Conservation (phyloP, 2,329 filamentous ascomycete genomes). For the Colletotrichum plurivorum region DNA sequence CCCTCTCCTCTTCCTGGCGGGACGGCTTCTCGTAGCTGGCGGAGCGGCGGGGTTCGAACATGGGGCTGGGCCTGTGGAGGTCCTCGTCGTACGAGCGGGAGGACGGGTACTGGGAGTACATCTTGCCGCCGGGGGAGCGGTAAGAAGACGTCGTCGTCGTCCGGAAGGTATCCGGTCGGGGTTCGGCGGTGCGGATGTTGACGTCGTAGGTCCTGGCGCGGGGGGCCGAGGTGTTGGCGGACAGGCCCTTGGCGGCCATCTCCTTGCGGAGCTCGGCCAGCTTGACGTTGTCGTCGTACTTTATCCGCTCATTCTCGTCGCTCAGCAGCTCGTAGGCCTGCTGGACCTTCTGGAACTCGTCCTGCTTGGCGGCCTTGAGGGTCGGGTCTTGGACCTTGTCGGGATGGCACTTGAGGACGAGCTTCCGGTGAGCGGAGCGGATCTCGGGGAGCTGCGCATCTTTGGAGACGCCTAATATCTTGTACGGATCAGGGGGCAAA, state of each 20-base stretch:
- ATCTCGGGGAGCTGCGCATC: conserved; percentile 80
- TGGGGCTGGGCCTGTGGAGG: conserved; percentile 51
- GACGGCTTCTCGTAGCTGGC: conserved; percentile 63
- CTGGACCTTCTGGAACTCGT: conserved; percentile 93
- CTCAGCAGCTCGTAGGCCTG: conserved; percentile 92
- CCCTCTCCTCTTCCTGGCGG: conserved; percentile 59
- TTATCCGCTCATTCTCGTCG: conserved; percentile 78
- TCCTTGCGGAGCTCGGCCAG: conserved; percentile 76
- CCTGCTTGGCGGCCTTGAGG: conserved; percentile 82
- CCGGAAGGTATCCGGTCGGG: conserved; percentile 59
- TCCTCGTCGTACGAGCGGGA: conserved; percentile 65
- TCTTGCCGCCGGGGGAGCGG: conserved; percentile 50
- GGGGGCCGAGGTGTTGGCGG: conserved; percentile 58
- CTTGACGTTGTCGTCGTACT: conserved; percentile 84
- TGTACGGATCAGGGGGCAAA: conserved; percentile 82
- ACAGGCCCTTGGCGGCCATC: conserved; percentile 54
- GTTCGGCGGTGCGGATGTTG: conserved; percentile 61
- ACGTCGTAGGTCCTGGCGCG: conserved; percentile 62
- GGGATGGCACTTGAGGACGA: conserved; percentile 89
- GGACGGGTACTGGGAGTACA: conserved; percentile 53
- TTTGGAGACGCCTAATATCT: conserved; percentile 79
- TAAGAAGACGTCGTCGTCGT: conserved; percentile 45
- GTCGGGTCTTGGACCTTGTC: conserved; percentile 89
- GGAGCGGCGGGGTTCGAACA: conserved; percentile 65
- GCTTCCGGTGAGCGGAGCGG: conserved; percentile 85